Evolutionary conservation across 305 asterid genomes (phyloP), one percentile per base, ranked within the genome.

Genomic region (Petunia hybrid): DNA sequence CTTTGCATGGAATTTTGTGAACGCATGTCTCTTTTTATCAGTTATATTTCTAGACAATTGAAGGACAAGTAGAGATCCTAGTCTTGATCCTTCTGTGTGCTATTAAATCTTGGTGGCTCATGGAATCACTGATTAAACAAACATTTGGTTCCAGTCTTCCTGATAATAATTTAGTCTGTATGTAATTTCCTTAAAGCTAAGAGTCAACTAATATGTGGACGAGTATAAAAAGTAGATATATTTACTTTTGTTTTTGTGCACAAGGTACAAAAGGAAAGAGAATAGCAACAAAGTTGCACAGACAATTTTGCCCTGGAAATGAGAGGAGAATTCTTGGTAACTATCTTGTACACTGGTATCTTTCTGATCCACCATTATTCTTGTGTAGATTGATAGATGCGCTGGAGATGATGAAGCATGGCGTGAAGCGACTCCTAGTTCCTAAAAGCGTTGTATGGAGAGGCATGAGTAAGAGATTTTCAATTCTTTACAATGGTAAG

Each of bases 401-500:
- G 41, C 84, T 96, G 80, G 99, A 96, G 94, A 90, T 96, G 98
- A 96, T 96, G 99, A 96, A 94, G 88, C 97, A 91, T 74, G 99
- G 98, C 5, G 98, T 91, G 81, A 94, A 88, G 87, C 92, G 97
- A n/a, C 91, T 96, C 77, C 92, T 96, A 16, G 97, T 96, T 77
- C 98, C 99, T 10, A 96, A 96, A 89, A 91, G 95, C 81, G 62
- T 82, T 77, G 93, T 92, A 0, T 94, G 99, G 98, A 88, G 95
- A 86, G 98, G 97, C 80, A 91, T 92, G 90, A 96, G 98, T 93
- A 96, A 86, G 98, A 97, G 80, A 91, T 92, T n/a, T n/a, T n/a
- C n/a, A n/a, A n/a, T n/a, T n/a, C n/a, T n/a, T n/a, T n/a, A n/a
- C n/a, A 90, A 90, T 60, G 98, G 99, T 6, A 95, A 91, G 85